Percentiles rank a stretch among this genome's conserved stretches.
These are phyloP conservation scores for Mortierella antarctica DNA, from an alignment of 192 early-diverging fungal genomes.

Conservation along the genomic window DNA sequence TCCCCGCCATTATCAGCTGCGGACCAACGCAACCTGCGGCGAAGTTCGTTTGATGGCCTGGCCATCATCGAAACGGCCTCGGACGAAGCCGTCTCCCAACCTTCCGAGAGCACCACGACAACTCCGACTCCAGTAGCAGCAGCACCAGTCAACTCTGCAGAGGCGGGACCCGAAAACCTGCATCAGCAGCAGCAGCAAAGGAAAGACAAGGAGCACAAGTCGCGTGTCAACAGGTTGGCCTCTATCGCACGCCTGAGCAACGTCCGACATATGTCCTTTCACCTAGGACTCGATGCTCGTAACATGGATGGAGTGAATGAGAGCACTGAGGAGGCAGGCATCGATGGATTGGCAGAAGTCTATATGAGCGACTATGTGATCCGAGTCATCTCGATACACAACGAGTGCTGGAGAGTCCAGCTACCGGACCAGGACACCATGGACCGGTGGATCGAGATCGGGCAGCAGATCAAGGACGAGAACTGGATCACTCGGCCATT, in stretches of 20 bases:
- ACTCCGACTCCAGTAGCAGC: too few relatives aligned
- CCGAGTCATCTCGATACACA: slow-evolving; percentile 40
- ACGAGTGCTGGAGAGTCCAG: slow-evolving; percentile 44
- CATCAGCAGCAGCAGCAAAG: neutral
- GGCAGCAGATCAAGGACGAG: slow-evolving; percentile 37
- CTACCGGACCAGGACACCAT: slow-evolving; percentile 38
- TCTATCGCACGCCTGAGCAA: neutral
- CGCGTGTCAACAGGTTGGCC: neutral
- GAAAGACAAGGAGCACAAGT: neutral
- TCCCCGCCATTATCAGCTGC: too few relatives aligned
- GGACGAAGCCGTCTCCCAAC: too few relatives aligned
- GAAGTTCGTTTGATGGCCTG: too few relatives aligned
- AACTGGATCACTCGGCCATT: slow-evolving; percentile 34
- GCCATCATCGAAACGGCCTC: too few relatives aligned
- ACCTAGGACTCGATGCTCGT: slow-evolving; percentile 13
- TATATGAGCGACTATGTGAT: slow-evolving; percentile 22
- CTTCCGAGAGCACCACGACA: too few relatives aligned
- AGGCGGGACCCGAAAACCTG: too few relatives aligned
- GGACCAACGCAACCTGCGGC: too few relatives aligned
- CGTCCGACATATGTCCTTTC: slow-evolving; percentile 1
- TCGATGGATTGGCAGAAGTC: slow-evolving; percentile 13
- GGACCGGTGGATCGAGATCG: slow-evolving; percentile 45
- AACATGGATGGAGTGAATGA: slow-evolving; percentile 19
- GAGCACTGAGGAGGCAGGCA: neutral
- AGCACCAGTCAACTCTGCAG: too few relatives aligned